Evolutionary conservation across 139 green algal species (phyloP).

Genomic region (Micractinium conductrix): DNA sequence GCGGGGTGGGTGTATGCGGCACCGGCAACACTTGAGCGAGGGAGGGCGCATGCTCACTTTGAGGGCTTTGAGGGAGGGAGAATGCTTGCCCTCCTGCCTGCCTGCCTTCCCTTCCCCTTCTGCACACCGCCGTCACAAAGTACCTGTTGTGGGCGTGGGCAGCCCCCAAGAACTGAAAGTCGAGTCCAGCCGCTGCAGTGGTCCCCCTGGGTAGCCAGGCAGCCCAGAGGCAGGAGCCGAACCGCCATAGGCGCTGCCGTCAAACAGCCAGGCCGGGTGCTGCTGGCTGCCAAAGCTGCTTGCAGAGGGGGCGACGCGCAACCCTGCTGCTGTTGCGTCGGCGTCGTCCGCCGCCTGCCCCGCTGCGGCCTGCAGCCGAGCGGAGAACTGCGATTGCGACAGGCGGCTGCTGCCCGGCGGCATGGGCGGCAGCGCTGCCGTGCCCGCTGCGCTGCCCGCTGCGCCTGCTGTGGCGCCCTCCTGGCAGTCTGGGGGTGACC

Average conservation of each 20-base stretch:
- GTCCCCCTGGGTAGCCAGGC: neutral
- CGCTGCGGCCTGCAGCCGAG: neutral
- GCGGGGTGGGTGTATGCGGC: too few relatives aligned
- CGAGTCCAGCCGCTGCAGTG: neutral
- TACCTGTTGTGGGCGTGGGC: constrained; percentile 22
- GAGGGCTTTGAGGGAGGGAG: neutral
- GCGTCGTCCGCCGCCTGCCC: neutral
- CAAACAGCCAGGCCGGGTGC: too few relatives aligned
- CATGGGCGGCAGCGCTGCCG: neutral
- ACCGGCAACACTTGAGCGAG: neutral
- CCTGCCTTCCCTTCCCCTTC: neutral
- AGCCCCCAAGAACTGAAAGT: constrained; percentile 34
- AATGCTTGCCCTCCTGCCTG: neutral
- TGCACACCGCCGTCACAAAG: too few relatives aligned
- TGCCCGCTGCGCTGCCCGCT: neutral
- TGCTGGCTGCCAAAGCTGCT: too few relatives aligned
- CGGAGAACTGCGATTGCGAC: neutral
- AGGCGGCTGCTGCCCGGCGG: neutral
- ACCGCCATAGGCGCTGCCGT: neutral
- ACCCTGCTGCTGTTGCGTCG: neutral
- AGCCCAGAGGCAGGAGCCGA: constrained; percentile 1
- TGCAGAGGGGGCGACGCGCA: too few relatives aligned
- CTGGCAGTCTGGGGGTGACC: neutral
- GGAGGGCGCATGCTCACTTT: neutral
- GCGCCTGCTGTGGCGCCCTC: neutral